Percentiles rank a stretch among this genome's conserved stretches.
Evolutionary conservation across 75 land plant species (phyloP).

Genomic region (Azolla pinnata): DNA sequence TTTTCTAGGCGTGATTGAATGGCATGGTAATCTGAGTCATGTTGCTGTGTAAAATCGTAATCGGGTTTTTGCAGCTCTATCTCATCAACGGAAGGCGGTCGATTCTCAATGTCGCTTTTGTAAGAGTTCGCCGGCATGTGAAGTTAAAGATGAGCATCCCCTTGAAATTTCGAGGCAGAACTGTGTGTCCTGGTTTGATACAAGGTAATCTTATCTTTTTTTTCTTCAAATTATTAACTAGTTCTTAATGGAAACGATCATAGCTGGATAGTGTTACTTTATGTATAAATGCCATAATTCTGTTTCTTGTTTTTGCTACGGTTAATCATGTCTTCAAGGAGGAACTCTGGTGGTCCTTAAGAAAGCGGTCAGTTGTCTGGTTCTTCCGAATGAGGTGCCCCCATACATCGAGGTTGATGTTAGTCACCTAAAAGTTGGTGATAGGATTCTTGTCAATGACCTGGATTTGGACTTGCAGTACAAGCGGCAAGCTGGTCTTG

Average conservation of each 20-base stretch:
- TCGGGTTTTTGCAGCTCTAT: slow-evolving; percentile 4
- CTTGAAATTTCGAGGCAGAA: slow-evolving; percentile 4
- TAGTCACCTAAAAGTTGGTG: slow-evolving; percentile 3
- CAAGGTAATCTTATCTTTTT: background rate
- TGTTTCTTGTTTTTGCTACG: background rate
- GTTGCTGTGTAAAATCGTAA: no score
- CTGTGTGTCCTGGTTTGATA: slow-evolving; percentile 7
- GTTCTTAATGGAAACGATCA: no score
- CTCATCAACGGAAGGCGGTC: slow-evolving; percentile 1
- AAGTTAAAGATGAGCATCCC: slow-evolving; percentile 1
- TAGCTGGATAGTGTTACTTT: no score
- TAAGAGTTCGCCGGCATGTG: background rate
- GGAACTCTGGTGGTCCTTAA: slow-evolving; percentile 1
- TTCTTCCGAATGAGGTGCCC: background rate
- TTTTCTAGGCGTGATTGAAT: no score
- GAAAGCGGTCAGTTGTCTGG: background rate
- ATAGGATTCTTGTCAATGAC: background rate
- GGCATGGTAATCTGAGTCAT: no score
- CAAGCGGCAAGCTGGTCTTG: background rate
- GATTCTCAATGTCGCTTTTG: slow-evolving; percentile 2
- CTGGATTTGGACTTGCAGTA: background rate
- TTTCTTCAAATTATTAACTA: no score
- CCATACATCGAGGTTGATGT: slow-evolving; percentile 4
- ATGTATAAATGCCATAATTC: background rate
- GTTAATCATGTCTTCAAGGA: background rate